A percentile compares a stretch with the other conserved stretches of the same genome.
Conservation (phyloP, 805 yeast genomes). For the Hanseniaspora singularis region DNA sequence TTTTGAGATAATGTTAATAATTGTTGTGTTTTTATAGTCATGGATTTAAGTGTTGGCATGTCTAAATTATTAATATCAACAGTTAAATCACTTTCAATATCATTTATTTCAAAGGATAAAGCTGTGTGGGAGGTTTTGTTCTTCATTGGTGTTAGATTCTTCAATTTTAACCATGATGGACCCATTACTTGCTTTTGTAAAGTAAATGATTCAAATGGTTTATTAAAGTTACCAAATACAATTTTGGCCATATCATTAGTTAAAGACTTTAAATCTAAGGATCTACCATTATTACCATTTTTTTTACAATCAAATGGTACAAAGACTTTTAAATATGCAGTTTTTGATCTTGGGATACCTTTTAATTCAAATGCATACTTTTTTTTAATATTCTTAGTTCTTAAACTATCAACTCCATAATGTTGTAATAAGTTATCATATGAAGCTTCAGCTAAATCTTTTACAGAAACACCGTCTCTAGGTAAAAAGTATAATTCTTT, state of each 20-base stretch:
- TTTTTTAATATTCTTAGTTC: constrained; percentile 57
- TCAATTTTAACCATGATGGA: constrained; percentile 86
- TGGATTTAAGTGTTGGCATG: constrained; percentile 57
- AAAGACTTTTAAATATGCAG: constrained; percentile 67
- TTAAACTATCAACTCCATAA: constrained; percentile 49
- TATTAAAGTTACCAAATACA: constrained; percentile 67
- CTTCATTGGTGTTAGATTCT: constrained; percentile 43
- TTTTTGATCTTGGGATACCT: constrained; percentile 56
- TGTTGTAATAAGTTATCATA: constrained; percentile 50
- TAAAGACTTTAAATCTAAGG: constrained; percentile 57
- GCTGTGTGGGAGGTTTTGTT: constrained; percentile 54
- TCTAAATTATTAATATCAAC: constrained; percentile 36
- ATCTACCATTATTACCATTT: constrained; percentile 37
- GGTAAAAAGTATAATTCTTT: constrained; percentile 75
- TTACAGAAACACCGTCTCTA: constrained; percentile 40
- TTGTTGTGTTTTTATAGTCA: constrained; percentile 71
- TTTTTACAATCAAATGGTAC: constrained; percentile 62
- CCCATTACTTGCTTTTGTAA: constrained; percentile 82
- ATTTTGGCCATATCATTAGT: constrained; percentile 43
- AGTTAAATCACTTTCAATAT: constrained; percentile 30
- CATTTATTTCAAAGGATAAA: constrained; percentile 52
- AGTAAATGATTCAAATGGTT: constrained; percentile 75
- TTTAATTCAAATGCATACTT: constrained; percentile 84
- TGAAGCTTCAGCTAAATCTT: constrained; percentile 70
- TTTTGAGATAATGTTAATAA: constrained; percentile 57